A percentile compares a stretch with the other conserved stretches of the same genome.
phyloP scores from a whole-genome alignment of 495 filamentous ascomycete genomes.

The Penicillium macrosclerotiorum region DNA sequence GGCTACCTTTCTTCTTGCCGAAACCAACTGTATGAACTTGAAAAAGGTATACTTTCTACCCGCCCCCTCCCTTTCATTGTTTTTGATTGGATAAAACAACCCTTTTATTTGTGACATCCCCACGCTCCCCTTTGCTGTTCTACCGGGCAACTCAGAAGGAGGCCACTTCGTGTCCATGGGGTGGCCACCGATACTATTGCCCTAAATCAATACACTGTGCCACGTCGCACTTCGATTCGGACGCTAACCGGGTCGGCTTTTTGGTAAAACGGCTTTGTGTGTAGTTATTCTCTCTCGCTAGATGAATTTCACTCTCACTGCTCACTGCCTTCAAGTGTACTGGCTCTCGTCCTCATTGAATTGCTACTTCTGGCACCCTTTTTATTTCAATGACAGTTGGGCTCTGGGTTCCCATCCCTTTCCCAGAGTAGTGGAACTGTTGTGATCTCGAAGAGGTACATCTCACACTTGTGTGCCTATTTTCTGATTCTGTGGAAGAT shows the following conservation, averaged over 20 bases:
- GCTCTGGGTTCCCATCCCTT: conserved; percentile 45
- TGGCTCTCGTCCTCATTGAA: conserved; percentile 23
- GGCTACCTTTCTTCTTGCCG: conserved; percentile 67
- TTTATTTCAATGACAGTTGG: conserved; percentile 27
- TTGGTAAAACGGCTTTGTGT: conserved; percentile 11
- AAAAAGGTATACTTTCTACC: conserved; percentile 54
- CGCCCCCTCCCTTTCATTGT: too few species aligned
- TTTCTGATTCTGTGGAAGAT: conserved; percentile 1
- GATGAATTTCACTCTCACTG: conserved; percentile 52
- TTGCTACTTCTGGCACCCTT: conserved; percentile 19
- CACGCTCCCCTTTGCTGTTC: not conserved
- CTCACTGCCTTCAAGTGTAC: too few species aligned
- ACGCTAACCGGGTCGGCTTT: conserved; percentile 18
- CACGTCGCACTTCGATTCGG: conserved; percentile 22
- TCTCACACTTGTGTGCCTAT: conserved; percentile 16
- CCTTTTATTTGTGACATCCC: conserved; percentile 11
- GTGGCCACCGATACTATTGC: conserved; percentile 89
- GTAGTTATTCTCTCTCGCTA: conserved; percentile 36
- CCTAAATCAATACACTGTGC: conserved; percentile 57
- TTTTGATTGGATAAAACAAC: conserved; percentile 2
- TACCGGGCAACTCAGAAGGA: conserved; percentile 83
- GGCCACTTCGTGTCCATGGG: conserved; percentile 55
- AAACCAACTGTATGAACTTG: conserved; percentile 59
- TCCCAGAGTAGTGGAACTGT: conserved; percentile 52
- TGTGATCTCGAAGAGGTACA: conserved; percentile 56